Base-by-base conservation (phyloP, 352 stramenopile species). In the Pythium sukuiense region DNA sequence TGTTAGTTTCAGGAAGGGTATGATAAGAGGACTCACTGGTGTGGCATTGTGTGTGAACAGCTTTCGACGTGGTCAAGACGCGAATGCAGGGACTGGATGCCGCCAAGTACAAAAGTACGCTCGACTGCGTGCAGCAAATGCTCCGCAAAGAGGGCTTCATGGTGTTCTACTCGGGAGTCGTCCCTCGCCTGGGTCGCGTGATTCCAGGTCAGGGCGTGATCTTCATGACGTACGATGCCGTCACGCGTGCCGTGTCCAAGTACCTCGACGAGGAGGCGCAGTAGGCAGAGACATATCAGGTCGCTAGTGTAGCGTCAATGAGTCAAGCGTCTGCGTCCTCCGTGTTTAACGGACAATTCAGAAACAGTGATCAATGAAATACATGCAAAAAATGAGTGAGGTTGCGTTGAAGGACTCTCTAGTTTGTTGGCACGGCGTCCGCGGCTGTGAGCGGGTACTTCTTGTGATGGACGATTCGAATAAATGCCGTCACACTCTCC, bases 131-230 rank as follows among this genome's bases (percentile, higher is more conserved):
- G 50, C 76, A 79, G 60, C 84, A 98, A 70, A 97, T 98, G 70
- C 30, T 97, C 29, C 57, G 71, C 37, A 83, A 93, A 3, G 93
- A 98, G 74, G 95, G 95, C 30, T 55, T 95, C 3, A 66, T 76
- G 12, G 93, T 90, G 24, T 97, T 99, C 58, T 98, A 98, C 82
- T 86, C 88, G 43, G 96, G 96, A 41, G 80, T 98, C 49, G 75
- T 98, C 20, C 94, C 96, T 61, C 80, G 96, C 16, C 74, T 98
- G 27, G 94, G 93, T 2, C 87, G 96, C 59, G 96, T 99, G 46
- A 96, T 99, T 61, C 96, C 96, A 4, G 96, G 96, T n/a, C 96
- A 99, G 73, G 96, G 96, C 57, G 96, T 99, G 54, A 99, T 99
- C 74, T 99, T 99, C 76, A 98, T 98, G 92, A 92, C 86, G 13